A percentile compares a stretch with the other conserved stretches of the same genome.
These are phyloP conservation scores for Kwoniella europaea DNA, from an alignment of 768 basidiomycete species.

Conservation along the genomic window DNA sequence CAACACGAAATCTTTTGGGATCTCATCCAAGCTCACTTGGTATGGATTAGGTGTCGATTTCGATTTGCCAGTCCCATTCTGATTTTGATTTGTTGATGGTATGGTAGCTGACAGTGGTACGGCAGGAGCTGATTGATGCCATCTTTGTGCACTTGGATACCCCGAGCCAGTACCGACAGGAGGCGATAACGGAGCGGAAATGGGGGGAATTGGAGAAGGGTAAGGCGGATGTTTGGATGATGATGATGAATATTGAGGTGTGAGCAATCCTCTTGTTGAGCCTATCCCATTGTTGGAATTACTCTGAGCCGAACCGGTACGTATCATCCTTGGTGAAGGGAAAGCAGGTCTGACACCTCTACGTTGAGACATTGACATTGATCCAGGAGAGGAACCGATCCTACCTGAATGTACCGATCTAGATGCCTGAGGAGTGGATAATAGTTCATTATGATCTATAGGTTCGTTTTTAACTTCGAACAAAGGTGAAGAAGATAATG, in stretches of 20 bases:
- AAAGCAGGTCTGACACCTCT: conserved; percentile 14
- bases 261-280: conserved; percentile 13
- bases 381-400: conserved; percentile 15
- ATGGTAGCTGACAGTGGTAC: conserved; percentile 1
- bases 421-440: conserved; percentile 3
- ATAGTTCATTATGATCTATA: background rate
- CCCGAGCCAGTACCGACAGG: background rate
- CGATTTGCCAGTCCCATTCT: background rate
- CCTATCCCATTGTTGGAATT: background rate
- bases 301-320: conserved; percentile 1
- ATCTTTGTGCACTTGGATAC: background rate
- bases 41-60: conserved; percentile 12
- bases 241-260: conserved; percentile 16
- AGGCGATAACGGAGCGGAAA: conserved; percentile 14
- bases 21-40: conserved; percentile 25
- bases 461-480: background rate
- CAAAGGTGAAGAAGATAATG: conserved; percentile 1
- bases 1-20: conserved; percentile 27
- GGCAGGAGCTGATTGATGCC: conserved; percentile 22
- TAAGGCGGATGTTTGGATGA: conserved; percentile 13
- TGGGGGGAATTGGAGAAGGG: conserved; percentile 11
- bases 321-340: conserved; percentile 11
- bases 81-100: background rate
- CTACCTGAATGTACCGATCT: background rate
- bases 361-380: conserved; percentile 29